Percentiles rank a stretch among this genome's conserved stretches.
Evolutionary conservation across 805 yeast species (phyloP).

Genomic region (Saccharomycopsis synnaedendra): DNA sequence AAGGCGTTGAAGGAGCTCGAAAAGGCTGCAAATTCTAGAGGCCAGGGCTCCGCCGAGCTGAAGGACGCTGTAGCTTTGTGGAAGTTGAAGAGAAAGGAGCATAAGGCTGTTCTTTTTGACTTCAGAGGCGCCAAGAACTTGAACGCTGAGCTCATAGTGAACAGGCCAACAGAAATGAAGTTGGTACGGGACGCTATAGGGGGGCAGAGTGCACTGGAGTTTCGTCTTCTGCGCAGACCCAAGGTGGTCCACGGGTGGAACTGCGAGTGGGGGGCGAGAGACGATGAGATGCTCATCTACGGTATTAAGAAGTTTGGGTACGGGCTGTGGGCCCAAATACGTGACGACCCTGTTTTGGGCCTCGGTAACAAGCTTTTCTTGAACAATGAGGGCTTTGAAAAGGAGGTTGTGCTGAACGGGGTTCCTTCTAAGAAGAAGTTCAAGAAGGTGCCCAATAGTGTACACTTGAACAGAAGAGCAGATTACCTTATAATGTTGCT

Average conservation of each 20-base stretch:
- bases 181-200: slow-evolving; percentile 43
- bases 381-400: slow-evolving; percentile 26
- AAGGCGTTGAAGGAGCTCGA: slow-evolving; percentile 48
- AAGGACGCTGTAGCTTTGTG: slow-evolving; percentile 40
- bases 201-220: slow-evolving; percentile 43
- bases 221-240: slow-evolving; percentile 49
- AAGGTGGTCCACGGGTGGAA: slow-evolving; percentile 88
- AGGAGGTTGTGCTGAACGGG: slow-evolving; percentile 21
- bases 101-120: slow-evolving; percentile 82
- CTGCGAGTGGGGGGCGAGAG: slow-evolving; percentile 72
- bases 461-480: slow-evolving; percentile 83
- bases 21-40: slow-evolving; percentile 31
- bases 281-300: slow-evolving; percentile 76
- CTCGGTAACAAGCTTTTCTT: slow-evolving; percentile 76
- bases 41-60: slow-evolving; percentile 19
- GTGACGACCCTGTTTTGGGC: slow-evolving; percentile 91
- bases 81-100: slow-evolving; percentile 65
- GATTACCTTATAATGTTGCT: slow-evolving; percentile 73
- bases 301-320: slow-evolving; percentile 92
- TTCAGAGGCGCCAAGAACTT: slow-evolving; percentile 78
- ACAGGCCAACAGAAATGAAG: slow-evolving; percentile 78
- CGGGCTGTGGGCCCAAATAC: slow-evolving; percentile 87
- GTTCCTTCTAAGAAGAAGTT: slow-evolving; percentile 22
- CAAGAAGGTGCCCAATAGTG: slow-evolving; percentile 81
- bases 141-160: slow-evolving; percentile 79